Evolutionary conservation across 352 stramenopile species (phyloP).

Genomic region (Pythium inflatum): DNA sequence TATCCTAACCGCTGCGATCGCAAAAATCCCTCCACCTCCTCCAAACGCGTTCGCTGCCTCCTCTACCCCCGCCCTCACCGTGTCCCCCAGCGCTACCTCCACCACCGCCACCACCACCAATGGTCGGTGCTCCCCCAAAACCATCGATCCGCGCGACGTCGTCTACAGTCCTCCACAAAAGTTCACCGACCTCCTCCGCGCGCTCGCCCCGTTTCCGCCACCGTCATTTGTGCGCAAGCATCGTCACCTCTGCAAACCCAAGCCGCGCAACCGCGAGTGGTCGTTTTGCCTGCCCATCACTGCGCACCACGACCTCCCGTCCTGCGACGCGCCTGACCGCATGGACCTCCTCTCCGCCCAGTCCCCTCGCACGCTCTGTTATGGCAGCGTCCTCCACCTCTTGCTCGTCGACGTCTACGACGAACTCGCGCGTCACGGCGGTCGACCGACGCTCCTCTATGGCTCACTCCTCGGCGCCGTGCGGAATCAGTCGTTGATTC

Average conservation of each 20-base stretch:
- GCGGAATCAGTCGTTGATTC: conserved; percentile 50
- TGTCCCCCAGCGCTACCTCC: too few species aligned
- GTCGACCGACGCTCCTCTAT: conserved; percentile 41
- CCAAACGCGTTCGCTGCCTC: conserved; percentile 1
- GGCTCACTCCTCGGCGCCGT: conserved; percentile 57
- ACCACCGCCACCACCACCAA: too few species aligned
- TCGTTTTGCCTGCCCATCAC: conserved; percentile 58
- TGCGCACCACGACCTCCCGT: conserved; percentile 47
- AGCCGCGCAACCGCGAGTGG: conserved; percentile 25
- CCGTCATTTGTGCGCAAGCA: conserved; percentile 36
- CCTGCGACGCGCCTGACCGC: conserved; percentile 48
- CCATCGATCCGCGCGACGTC: conserved; percentile 13
- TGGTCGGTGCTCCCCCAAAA: too few species aligned
- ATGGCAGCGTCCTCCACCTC: conserved; percentile 56
- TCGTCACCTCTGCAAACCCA: conserved; percentile 23
- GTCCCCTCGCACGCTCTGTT: conserved; percentile 41
- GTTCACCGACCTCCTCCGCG: conserved; percentile 24
- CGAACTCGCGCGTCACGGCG: conserved; percentile 36
- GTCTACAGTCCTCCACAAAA: conserved; percentile 8
- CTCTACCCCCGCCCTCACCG: too few species aligned
- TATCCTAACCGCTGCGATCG: conserved; percentile 5
- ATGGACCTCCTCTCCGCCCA: conserved; percentile 48
- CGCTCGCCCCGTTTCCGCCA: conserved; percentile 8
- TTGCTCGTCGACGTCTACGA: conserved; percentile 58
- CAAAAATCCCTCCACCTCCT: not conserved